Base-by-base conservation (phyloP, 2,329 filamentous ascomycete genomes). In the Blumeria graminis region DNA sequence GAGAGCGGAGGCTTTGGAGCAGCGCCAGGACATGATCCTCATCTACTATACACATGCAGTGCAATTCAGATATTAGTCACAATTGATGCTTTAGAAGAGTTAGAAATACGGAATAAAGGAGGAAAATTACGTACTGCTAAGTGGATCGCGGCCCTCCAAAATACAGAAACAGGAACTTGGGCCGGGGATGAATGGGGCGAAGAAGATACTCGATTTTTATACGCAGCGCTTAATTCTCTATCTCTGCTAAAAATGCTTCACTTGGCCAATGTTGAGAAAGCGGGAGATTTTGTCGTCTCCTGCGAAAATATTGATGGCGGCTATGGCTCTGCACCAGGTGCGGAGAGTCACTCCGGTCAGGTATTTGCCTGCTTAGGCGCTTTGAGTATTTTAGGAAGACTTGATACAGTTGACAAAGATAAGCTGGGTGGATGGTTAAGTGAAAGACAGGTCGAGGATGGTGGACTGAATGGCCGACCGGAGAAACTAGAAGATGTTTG, bases 401-500 rank as follows among this genome's bases (percentile, higher is more conserved):
- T 94, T 51, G 87, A 95, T 64, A 71, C 90, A 14, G 81, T 94
- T 50, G 80, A 95, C 65, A 77, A 77, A 59, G 86, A 94, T 66
- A 84, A 83, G 62, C 72, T 96, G 4, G 89, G 82, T 16, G 78
- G 80, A 53, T 98, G 92, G 92, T 74, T 98, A 56, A 94, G 88
- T 68, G 92, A 98, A 70, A 78, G 92, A 60, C 92, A 98, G 68
- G 74, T 94, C 33, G 77, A 86, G 9, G 82, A 82, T 52, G 92
- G 92, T 34, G 92, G 92, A 0, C 72, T 98, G 55, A 98, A 98
- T 67, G 92, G 92, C 2, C 77, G 92, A 53, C 92, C 92, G 0
- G 92, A 96, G 71, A 98, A 98, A 72, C 72, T 85, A 60, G 90
- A 94, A 67, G 92, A 98, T 68, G 90, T 94, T 13, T 98, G 92